phyloP scores from a whole-genome alignment of 352 stramenopile genomes.

The Phytopythium oedochilum region DNA sequence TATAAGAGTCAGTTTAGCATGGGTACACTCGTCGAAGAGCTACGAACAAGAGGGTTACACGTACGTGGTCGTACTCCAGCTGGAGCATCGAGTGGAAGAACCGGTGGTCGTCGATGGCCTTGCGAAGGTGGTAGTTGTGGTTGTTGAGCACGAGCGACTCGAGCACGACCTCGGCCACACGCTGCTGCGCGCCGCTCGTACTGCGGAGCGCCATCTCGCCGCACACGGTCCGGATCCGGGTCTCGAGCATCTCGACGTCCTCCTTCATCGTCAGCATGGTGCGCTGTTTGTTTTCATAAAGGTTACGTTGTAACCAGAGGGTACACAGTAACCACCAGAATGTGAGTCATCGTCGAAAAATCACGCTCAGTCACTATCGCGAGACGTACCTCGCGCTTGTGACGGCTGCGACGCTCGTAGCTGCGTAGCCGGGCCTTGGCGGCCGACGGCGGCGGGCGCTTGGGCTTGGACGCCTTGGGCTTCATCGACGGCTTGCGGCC shows the following conservation, averaged over 20 bases:
- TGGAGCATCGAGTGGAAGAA: conserved; percentile 64
- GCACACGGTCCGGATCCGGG: conserved; percentile 28
- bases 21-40: too few species aligned
- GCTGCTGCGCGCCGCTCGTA: conserved; percentile 14
- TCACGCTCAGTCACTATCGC: neutral
- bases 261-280: conserved; percentile 55
- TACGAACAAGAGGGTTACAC: too few species aligned
- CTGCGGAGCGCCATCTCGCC: conserved; percentile 11
- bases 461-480: conserved; percentile 29
- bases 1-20: too few species aligned
- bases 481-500: conserved; percentile 36
- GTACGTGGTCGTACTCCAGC: conserved; percentile 57
- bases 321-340: neutral
- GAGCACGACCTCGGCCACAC: conserved; percentile 30
- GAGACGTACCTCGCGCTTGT: conserved; percentile 38
- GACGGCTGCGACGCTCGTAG: conserved; percentile 49
- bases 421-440: conserved; percentile 40
- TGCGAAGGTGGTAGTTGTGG: conserved; percentile 46
- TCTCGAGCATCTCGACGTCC: conserved; percentile 28
- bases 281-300: conserved; percentile 13
- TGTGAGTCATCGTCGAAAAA: neutral
- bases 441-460: conserved; percentile 26
- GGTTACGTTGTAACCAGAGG: neutral
- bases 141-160: conserved; percentile 39
- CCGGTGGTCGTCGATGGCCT: conserved; percentile 39